These are phyloP conservation scores for Xylaria palmicola DNA, from an alignment of 495 filamentous ascomycete genomes.

Conservation along the genomic window DNA sequence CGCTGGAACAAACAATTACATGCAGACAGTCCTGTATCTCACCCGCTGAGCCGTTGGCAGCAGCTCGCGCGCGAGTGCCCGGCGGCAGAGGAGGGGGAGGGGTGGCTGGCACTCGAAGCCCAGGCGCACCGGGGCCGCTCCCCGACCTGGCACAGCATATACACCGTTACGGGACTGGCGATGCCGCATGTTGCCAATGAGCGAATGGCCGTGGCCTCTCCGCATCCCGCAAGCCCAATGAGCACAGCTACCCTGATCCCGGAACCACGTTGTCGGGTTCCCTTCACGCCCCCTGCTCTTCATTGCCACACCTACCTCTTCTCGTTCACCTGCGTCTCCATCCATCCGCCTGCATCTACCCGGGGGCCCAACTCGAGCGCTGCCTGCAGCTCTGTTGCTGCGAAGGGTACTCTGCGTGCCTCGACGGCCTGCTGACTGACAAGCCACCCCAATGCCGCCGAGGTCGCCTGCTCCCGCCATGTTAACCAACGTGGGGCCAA, in stretches of 20 bases:
- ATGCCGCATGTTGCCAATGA: neutral
- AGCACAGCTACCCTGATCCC: slow-evolving; percentile 4
- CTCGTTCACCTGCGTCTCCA: neutral
- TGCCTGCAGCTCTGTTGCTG: neutral
- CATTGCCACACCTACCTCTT: slow-evolving; percentile 8
- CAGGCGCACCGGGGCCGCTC: neutral
- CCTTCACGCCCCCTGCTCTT: neutral
- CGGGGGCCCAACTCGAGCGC: neutral
- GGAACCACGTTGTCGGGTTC: slow-evolving; percentile 19
- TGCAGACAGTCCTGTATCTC: neutral
- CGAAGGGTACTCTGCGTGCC: neutral
- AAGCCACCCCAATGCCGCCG: neutral
- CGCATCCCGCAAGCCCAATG: slow-evolving; percentile 4
- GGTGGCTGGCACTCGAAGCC: neutral
- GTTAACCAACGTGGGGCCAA: neutral
- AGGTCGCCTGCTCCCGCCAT: neutral
- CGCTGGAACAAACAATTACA: neutral
- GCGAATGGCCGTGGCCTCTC: neutral
- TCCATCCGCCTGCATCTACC: neutral
- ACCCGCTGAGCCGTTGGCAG: neutral
- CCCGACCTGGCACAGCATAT: slow-evolving; percentile 10
- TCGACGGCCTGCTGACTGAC: neutral
- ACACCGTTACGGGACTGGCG: neutral
- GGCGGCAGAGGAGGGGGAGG: neutral
- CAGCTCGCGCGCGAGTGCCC: neutral